Conservation (phyloP, 2,329 filamentous ascomycete genomes). For the Fusarium paranaense region DNA sequence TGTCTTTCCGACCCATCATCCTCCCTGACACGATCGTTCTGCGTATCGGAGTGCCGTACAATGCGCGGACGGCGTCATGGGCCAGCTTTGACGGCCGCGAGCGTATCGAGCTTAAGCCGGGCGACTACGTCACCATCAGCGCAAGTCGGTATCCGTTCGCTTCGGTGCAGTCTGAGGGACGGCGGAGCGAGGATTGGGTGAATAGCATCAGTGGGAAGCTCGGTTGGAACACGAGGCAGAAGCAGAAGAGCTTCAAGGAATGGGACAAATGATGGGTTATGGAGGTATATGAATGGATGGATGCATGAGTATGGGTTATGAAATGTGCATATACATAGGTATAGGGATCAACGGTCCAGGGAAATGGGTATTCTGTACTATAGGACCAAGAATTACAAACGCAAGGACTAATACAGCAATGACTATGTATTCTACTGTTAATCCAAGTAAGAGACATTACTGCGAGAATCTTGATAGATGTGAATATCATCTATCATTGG, state of each 20-base stretch:
- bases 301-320: not conserved
- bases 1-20: conserved; percentile 96
- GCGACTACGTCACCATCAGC: conserved; percentile 87
- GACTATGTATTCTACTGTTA: not conserved
- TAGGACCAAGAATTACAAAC: not conserved
- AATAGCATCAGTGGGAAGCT: conserved; percentile 83
- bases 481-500: not conserved
- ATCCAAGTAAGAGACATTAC: not conserved
- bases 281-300: not conserved
- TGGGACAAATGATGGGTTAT: conserved; percentile 53
- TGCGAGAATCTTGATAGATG: not conserved
- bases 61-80: conserved; percentile 90
- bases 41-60: conserved; percentile 92
- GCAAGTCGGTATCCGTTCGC: conserved; percentile 86
- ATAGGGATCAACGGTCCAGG: not conserved
- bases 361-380: not conserved
- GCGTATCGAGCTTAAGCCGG: conserved; percentile 80
- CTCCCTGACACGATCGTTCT: conserved; percentile 96
- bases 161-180: conserved; percentile 76
- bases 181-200: conserved; percentile 82
- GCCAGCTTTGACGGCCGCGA: conserved; percentile 98
- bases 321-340: not conserved
- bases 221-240: conserved; percentile 84
- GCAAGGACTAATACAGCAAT: not conserved
- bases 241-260: conserved; percentile 73